phyloP scores from a whole-genome alignment of 2,329 filamentous ascomycete genomes.

The Conoideocrella luteorostrata region DNA sequence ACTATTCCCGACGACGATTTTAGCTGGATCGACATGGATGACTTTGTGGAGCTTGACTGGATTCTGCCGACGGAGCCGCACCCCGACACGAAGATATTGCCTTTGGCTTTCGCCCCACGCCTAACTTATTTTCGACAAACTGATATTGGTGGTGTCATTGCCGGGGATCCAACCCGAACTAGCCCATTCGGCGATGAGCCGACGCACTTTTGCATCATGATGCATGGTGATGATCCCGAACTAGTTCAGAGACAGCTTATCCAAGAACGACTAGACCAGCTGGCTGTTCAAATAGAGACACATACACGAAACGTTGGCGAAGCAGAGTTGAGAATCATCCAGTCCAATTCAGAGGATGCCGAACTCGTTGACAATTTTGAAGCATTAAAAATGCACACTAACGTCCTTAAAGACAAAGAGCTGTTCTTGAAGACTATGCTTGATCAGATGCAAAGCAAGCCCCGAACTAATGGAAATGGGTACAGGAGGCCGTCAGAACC shows the following conservation, averaged over 20 bases:
- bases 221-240: conserved; percentile 79
- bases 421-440: conserved; percentile 54
- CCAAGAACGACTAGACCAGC: conserved; percentile 68
- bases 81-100: conserved; percentile 88
- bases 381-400: conserved; percentile 48
- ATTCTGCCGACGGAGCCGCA: conserved; percentile 84
- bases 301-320: conserved; percentile 70
- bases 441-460: conserved; percentile 37
- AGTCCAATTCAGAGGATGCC: conserved; percentile 40
- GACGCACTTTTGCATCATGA: conserved; percentile 95
- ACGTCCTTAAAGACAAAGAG: conserved; percentile 51
- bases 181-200: conserved; percentile 91
- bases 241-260: conserved; percentile 84
- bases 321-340: conserved; percentile 61
- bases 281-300: conserved; percentile 69
- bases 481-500: conserved; percentile 27
- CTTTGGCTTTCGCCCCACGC: conserved; percentile 84
- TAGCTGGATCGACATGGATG: conserved; percentile 98
- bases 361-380: conserved; percentile 54
- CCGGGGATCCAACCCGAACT: conserved; percentile 72
- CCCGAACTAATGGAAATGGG: conserved; percentile 21
- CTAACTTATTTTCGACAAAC: conserved; percentile 98
- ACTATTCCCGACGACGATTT: conserved; percentile 93
- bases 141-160: conserved; percentile 75
- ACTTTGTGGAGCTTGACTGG: conserved; percentile 98